phyloP scores from a whole-genome alignment of 805 yeast genomes.

The Komagataella ulmi region DNA sequence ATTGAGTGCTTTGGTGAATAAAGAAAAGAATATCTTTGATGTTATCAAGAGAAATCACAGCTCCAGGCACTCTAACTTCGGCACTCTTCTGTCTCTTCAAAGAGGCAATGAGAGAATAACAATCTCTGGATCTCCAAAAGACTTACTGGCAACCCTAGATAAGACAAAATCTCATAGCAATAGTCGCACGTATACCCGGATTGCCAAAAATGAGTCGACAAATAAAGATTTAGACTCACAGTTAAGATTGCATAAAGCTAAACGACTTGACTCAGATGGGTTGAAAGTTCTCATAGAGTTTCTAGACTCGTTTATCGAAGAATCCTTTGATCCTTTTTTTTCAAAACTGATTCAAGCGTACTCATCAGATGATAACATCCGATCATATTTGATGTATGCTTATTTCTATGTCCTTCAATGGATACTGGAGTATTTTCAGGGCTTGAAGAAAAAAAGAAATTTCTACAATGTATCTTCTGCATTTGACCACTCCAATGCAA shows the following conservation, averaged over 20 bases:
- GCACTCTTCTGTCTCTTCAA: conserved; percentile 67
- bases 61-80: conserved; percentile 83
- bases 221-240: conserved; percentile 16
- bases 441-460: conserved; percentile 12
- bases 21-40: conserved; percentile 42
- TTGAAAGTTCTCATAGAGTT: conserved; percentile 15
- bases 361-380: conserved; percentile 23
- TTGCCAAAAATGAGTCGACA: conserved; percentile 64
- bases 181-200: conserved; percentile 39
- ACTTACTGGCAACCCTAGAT: background rate
- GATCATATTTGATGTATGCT: conserved; percentile 20
- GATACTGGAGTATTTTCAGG: conserved; percentile 60
- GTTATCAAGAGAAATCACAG: conserved; percentile 9
- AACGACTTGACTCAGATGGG: conserved; percentile 12
- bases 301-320: conserved; percentile 32
- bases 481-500: conserved; percentile 47
- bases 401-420: conserved; percentile 56
- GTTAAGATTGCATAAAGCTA: conserved; percentile 7
- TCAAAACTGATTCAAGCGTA: conserved; percentile 9
- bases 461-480: conserved; percentile 24
- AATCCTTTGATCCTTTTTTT: conserved; percentile 60
- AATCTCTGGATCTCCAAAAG: conserved; percentile 41
- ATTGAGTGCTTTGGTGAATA: conserved; percentile 37
- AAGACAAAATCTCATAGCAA: conserved; percentile 22
- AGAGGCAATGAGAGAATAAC: conserved; percentile 48